Conservation (phyloP, 441 rosid species). For the Populus hybrid region DNA sequence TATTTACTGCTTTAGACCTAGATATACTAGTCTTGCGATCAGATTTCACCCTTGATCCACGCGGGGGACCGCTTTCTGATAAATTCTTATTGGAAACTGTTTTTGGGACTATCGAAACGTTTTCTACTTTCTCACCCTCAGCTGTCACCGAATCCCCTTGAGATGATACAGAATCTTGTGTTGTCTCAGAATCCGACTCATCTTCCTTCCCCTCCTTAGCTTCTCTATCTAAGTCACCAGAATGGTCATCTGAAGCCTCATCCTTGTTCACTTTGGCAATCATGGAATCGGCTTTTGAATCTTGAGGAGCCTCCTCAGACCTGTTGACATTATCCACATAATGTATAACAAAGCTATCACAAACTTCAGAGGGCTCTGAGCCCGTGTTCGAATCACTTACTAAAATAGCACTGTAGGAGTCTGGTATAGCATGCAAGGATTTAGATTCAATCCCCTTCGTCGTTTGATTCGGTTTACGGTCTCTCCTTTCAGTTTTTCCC, state of each 20-base stretch:
- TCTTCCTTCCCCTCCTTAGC: conserved; percentile 43
- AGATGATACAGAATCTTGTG: conserved; percentile 59
- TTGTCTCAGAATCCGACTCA: conserved; percentile 50
- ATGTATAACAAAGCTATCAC: conserved; percentile 47
- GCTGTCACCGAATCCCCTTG: conserved; percentile 47
- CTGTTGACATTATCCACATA: conserved; percentile 56
- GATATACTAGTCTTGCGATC: conserved; percentile 36
- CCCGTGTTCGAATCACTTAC: conserved; percentile 46
- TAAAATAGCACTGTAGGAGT: conserved; percentile 11
- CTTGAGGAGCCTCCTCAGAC: conserved; percentile 40
- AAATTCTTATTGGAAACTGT: conserved; percentile 32
- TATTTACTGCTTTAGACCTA: conserved; percentile 32
- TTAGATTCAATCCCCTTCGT: conserved; percentile 36
- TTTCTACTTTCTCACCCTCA: conserved; percentile 58
- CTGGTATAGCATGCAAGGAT: conserved; percentile 33
- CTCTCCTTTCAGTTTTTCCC: conserved; percentile 40
- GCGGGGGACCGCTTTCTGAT: conserved; percentile 31
- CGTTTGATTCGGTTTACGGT: conserved; percentile 28
- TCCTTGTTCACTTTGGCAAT: conserved; percentile 23
- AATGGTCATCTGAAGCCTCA: conserved; percentile 33
- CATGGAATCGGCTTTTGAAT: conserved; percentile 25
- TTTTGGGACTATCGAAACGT: conserved; percentile 29
- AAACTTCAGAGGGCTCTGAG: conserved; percentile 48
- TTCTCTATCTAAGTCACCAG: conserved; percentile 46
- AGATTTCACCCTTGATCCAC: conserved; percentile 31